These are phyloP conservation scores for Alternaria sp. DNA, from an alignment of 2,329 filamentous ascomycete species.

Conservation along the genomic window DNA sequence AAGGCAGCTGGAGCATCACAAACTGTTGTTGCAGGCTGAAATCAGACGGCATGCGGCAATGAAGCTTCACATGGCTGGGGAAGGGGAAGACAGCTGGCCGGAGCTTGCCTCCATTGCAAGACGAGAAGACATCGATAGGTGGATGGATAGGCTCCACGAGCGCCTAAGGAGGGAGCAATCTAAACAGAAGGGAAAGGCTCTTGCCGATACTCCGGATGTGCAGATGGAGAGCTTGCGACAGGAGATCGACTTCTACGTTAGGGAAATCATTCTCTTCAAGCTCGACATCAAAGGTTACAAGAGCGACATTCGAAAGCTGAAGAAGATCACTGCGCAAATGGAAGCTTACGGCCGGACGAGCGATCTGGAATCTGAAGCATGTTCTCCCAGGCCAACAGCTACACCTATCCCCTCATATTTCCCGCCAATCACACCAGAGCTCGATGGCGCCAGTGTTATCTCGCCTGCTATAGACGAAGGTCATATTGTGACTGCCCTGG, in stretches of 20 bases:
- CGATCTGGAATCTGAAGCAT: slow-evolving; percentile 39
- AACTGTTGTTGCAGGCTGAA: slow-evolving; percentile 50
- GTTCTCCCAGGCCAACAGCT: slow-evolving; percentile 31
- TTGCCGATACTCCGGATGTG: slow-evolving; percentile 18
- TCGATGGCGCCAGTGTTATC: slow-evolving; percentile 24
- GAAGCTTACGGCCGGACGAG: slow-evolving; percentile 28
- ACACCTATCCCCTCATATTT: slow-evolving; percentile 32
- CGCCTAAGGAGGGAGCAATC: slow-evolving; percentile 38
- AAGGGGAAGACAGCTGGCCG: slow-evolving; percentile 33
- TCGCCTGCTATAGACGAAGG: slow-evolving; percentile 25
- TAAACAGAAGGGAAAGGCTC: neutral
- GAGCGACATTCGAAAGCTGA: slow-evolving; percentile 47
- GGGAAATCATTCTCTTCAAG: slow-evolving; percentile 59
- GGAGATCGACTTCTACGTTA: slow-evolving; percentile 52
- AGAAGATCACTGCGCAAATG: slow-evolving; percentile 33
- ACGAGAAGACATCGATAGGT: slow-evolving; percentile 45
- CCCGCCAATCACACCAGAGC: slow-evolving; percentile 22
- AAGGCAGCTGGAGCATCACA: slow-evolving; percentile 50
- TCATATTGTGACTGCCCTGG: slow-evolving; percentile 14
- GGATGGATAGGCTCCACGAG: slow-evolving; percentile 42
- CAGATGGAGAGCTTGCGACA: slow-evolving; percentile 42
- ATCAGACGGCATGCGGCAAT: slow-evolving; percentile 48
- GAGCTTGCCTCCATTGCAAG: slow-evolving; percentile 36
- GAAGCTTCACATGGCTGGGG: slow-evolving; percentile 23
- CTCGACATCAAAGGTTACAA: slow-evolving; percentile 57